phyloP scores from a whole-genome alignment of 1,139 yeast genomes.

The Trichomonascaceae sp. region DNA sequence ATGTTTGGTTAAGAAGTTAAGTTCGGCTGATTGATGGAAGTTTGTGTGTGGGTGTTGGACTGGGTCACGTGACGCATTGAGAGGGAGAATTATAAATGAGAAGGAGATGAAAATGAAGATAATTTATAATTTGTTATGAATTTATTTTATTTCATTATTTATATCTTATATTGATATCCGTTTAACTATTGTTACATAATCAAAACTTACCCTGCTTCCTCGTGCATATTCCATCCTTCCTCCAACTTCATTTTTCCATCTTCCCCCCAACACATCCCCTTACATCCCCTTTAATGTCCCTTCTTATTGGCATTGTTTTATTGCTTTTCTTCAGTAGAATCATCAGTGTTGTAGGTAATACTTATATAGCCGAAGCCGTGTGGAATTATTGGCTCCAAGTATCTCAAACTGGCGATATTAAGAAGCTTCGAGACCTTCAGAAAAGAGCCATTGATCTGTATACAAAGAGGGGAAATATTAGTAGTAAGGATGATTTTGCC shows the following conservation, averaged over 20 bases:
- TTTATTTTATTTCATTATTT: neutral
- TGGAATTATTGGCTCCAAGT: constrained; percentile 41
- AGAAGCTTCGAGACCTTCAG: constrained; percentile 38
- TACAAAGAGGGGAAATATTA: constrained; percentile 52
- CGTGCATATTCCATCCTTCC: neutral
- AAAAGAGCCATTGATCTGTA: constrained; percentile 44
- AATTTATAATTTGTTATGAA: neutral
- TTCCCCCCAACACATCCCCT: neutral
- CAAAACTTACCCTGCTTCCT: neutral
- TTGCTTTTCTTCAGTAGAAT: constrained; percentile 3
- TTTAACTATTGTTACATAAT: neutral
- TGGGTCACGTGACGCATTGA: neutral
- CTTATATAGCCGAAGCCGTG: constrained; percentile 4
- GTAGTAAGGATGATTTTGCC: constrained; percentile 93
- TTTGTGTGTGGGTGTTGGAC: neutral
- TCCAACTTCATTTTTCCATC: neutral
- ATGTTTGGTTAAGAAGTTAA: neutral
- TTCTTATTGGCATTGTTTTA: constrained; percentile 5
- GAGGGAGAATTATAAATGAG: neutral
- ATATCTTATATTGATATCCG: no score
- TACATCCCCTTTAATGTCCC: neutral
- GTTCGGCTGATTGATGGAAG: neutral
- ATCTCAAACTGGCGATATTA: constrained; percentile 34
- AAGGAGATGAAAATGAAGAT: neutral
- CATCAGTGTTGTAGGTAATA: constrained; percentile 3